Evolutionary conservation across 345 rosid genomes (phyloP).

Genomic region (Populus alba): DNA sequence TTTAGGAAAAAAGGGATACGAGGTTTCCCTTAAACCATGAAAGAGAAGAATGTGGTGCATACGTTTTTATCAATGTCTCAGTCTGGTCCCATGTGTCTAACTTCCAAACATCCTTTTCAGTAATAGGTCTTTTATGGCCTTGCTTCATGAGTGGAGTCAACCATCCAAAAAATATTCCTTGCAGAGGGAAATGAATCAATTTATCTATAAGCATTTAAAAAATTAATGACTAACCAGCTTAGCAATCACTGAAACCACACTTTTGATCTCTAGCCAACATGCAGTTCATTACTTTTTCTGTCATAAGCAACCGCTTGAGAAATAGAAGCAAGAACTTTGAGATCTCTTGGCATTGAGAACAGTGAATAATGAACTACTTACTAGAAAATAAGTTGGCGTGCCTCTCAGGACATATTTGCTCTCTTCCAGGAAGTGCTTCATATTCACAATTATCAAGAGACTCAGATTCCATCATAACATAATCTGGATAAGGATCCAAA

Average conservation of each 20-base stretch:
- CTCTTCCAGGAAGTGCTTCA: conserved; percentile 28
- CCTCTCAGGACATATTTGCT: conserved; percentile 33
- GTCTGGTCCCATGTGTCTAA: conserved; percentile 92
- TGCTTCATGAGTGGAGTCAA: conserved; percentile 82
- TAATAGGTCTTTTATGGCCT: conserved; percentile 78
- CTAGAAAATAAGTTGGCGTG: conserved; percentile 28
- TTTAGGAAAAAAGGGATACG: neutral
- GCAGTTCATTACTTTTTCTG: neutral
- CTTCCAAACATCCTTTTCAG: conserved; percentile 93
- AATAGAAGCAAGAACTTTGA: neutral
- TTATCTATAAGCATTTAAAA: neutral
- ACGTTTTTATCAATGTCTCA: conserved; percentile 53
- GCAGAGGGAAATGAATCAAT: neutral
- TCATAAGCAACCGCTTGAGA: neutral
- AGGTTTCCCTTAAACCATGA: neutral
- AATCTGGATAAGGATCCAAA: conserved; percentile 31
- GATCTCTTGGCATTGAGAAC: neutral
- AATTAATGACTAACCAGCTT: neutral
- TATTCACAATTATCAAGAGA: conserved; percentile 21
- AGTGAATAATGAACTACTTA: conserved; percentile 5
- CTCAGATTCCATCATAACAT: conserved; percentile 20
- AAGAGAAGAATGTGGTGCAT: neutral
- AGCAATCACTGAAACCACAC: neutral
- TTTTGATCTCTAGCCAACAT: neutral
- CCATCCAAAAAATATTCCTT: conserved; percentile 61